phyloP scores from a whole-genome alignment of 2,329 filamentous ascomycete genomes.

The Claviceps humidiphila region DNA sequence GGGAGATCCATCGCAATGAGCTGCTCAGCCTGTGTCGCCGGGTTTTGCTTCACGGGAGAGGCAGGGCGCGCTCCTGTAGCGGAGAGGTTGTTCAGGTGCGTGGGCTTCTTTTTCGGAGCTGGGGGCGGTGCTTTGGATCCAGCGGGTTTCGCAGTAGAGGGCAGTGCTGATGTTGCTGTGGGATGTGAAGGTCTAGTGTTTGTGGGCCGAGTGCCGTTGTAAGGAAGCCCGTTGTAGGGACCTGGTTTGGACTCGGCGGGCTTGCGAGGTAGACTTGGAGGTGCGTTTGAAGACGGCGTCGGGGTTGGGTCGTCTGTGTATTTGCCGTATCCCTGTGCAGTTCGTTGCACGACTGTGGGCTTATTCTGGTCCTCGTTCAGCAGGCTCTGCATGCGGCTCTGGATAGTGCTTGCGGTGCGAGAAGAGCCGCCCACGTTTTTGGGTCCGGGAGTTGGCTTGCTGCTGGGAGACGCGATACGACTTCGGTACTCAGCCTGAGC shows the following conservation, averaged over 20 bases:
- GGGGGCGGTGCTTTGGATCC: slow-evolving; percentile 28
- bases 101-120: slow-evolving; percentile 49
- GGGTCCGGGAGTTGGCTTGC: slow-evolving; percentile 29
- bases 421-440: slow-evolving; percentile 46
- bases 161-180: slow-evolving; percentile 11
- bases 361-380: slow-evolving; percentile 64
- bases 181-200: slow-evolving; percentile 5
- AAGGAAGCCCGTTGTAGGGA: background rate
- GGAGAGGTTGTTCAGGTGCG: slow-evolving; percentile 43
- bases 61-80: slow-evolving; percentile 26
- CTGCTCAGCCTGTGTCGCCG: slow-evolving; percentile 18
- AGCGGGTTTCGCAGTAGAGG: slow-evolving; percentile 13
- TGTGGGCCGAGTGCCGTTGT: background rate
- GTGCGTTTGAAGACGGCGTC: slow-evolving; percentile 22
- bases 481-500: slow-evolving; percentile 81
- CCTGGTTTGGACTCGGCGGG: slow-evolving; percentile 14
- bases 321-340: slow-evolving; percentile 79
- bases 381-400: slow-evolving; percentile 78
- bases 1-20: slow-evolving; percentile 33
- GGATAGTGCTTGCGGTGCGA: slow-evolving; percentile 63
- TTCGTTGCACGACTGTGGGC: slow-evolving; percentile 44
- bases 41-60: slow-evolving; percentile 32
- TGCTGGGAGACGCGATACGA: slow-evolving; percentile 38
- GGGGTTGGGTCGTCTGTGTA: slow-evolving; percentile 50
- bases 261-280: slow-evolving; percentile 38